These are phyloP conservation scores for Lactarius akahatsu DNA, from an alignment of 768 basidiomycete genomes.

Conservation along the genomic window DNA sequence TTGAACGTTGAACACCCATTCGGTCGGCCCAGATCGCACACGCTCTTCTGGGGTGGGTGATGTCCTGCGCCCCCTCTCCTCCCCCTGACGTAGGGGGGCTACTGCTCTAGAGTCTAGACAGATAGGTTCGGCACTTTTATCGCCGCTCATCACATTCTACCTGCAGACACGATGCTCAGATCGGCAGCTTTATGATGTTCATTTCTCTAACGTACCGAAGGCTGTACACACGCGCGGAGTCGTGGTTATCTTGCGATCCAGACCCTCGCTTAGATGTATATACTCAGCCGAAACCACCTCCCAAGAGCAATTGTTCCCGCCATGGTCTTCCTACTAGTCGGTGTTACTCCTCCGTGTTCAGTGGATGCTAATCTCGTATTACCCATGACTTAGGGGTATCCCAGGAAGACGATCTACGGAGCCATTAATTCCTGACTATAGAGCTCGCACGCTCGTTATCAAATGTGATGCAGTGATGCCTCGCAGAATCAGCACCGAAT, in stretches of 20 bases:
- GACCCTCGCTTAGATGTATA: neutral
- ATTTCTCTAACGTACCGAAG: neutral
- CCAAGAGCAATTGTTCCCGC: neutral
- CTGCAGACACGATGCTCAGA: neutral
- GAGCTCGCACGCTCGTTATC: neutral
- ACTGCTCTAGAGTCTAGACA: neutral
- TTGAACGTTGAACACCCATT: neutral
- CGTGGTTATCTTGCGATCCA: neutral
- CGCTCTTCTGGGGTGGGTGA: slow-evolving; percentile 1
- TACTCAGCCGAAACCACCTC: neutral
- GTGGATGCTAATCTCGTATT: neutral
- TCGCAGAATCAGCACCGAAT: neutral
- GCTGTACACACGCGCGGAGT: neutral
- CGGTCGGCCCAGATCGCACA: neutral
- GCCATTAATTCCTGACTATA: slow-evolving; percentile 1
- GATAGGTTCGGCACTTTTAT: neutral
- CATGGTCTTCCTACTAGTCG: neutral
- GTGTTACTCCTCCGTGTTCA: neutral
- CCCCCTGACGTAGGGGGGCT: neutral
- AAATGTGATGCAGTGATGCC: neutral
- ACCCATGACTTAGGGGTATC: neutral
- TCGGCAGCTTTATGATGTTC: neutral
- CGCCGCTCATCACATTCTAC: neutral
- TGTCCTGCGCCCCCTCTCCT: neutral
- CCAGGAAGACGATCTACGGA: neutral